Percentiles rank a stretch among this genome's conserved stretches.
These are phyloP conservation scores for Hypoxylon crocopeplum DNA, from an alignment of 495 filamentous ascomycete species.

Conservation along the genomic window DNA sequence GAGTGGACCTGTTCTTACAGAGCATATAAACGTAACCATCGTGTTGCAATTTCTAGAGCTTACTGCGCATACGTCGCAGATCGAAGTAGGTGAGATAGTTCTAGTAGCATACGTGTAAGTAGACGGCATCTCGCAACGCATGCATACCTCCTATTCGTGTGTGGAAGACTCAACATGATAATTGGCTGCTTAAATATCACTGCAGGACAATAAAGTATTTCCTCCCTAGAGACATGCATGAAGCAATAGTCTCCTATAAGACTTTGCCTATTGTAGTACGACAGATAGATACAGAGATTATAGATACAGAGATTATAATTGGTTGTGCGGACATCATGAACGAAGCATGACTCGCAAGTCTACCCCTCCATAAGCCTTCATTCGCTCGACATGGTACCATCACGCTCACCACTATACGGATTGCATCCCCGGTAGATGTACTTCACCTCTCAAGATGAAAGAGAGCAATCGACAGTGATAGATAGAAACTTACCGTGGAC, in stretches of 20 bases:
- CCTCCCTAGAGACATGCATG: background rate
- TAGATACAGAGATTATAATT: constrained; percentile 1
- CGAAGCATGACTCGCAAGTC: constrained; percentile 13
- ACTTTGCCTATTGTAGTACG: constrained; percentile 3
- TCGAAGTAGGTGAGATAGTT: no score
- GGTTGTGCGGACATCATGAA: constrained; percentile 3
- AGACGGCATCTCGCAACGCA: no score
- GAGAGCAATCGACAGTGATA: no score
- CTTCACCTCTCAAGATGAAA: no score
- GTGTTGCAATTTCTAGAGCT: background rate
- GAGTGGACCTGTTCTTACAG: background rate
- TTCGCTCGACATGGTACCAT: background rate
- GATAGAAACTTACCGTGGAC: no score
- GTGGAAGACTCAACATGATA: background rate
- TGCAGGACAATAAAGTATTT: background rate
- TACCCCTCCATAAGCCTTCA: constrained; percentile 7
- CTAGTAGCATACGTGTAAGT: no score
- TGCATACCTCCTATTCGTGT: no score
- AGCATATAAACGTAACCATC: constrained; percentile 1
- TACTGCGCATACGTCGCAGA: no score
- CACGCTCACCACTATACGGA: background rate
- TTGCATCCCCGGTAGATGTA: no score
- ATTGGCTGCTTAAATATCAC: background rate
- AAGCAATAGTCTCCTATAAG: background rate
- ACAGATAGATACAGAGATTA: background rate